These are phyloP conservation scores for Gracilaria gracilis DNA, from an alignment of 23 red algal genomes.

Conservation along the genomic window DNA sequence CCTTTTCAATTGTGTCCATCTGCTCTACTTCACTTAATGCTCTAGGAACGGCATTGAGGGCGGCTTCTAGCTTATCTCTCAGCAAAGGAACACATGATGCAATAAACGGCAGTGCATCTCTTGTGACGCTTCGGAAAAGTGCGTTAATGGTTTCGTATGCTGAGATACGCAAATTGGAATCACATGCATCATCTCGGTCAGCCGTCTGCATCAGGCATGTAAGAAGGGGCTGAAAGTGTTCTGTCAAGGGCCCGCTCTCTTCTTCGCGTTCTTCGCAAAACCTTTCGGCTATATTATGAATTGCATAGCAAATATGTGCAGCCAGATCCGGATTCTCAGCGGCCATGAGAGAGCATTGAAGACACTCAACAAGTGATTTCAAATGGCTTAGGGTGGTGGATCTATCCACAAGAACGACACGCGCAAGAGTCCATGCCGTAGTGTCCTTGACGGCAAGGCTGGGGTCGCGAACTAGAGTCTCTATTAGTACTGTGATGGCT, in stretches of 20 bases:
- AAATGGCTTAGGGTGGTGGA: conserved; percentile 44
- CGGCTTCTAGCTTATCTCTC: conserved; percentile 76
- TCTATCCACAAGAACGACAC: conserved; percentile 65
- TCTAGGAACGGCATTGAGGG: conserved; percentile 60
- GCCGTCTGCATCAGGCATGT: conserved; percentile 61
- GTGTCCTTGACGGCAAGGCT: conserved; percentile 92
- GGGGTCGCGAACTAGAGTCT: conserved; percentile 70
- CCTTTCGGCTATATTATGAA: conserved; percentile 84
- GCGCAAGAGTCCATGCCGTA: conserved; percentile 93
- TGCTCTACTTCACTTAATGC: conserved; percentile 69
- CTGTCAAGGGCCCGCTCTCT: conserved; percentile 57
- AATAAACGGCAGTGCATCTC: conserved; percentile 62
- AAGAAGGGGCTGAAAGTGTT: conserved; percentile 57
- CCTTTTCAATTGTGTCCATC: conserved; percentile 71
- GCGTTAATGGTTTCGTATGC: conserved; percentile 92
- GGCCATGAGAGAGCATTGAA: conserved; percentile 52
- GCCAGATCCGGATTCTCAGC: conserved; percentile 76
- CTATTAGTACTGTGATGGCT: conserved; percentile 73
- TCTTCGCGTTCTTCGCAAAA: conserved; percentile 67
- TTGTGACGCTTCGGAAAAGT: conserved; percentile 72
- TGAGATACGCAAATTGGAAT: conserved; percentile 77
- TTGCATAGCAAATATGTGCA: conserved; percentile 75
- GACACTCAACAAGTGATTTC: conserved; percentile 65
- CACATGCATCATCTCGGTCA: conserved; percentile 80
- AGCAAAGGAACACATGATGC: conserved; percentile 65